These are phyloP conservation scores for Aspergillus oerlinghausenensis DNA, from an alignment of 2,329 filamentous ascomycete species.

Conservation along the genomic window DNA sequence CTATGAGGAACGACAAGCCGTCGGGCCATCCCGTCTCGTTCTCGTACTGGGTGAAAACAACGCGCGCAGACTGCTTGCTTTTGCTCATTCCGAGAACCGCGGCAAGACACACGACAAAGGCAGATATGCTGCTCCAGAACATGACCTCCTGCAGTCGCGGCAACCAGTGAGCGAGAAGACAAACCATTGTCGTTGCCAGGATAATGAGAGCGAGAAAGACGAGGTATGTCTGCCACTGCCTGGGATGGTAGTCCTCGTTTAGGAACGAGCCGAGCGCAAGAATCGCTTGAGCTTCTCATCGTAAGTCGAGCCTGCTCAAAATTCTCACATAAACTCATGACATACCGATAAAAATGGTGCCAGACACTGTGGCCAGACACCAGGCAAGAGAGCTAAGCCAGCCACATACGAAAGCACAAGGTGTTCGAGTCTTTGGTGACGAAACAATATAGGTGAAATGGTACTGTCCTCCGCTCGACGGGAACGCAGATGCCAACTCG, in stretches of 20 bases:
- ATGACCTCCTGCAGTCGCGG: constrained; percentile 13
- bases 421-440: constrained; percentile 5
- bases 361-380: constrained; percentile 16
- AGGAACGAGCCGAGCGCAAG: constrained; percentile 7
- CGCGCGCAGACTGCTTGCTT: constrained; percentile 11
- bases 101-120: constrained; percentile 24
- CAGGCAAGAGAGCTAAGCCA: constrained; percentile 23
- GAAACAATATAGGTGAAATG: constrained; percentile 28
- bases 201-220: constrained; percentile 16
- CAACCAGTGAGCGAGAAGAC: constrained; percentile 9
- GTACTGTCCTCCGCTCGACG: constrained; percentile 26
- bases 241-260: constrained; percentile 7
- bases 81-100: constrained; percentile 19
- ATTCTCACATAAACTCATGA: constrained; percentile 7
- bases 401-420: constrained; percentile 19
- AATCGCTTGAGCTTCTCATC: neutral
- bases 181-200: constrained; percentile 9
- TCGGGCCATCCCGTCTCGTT: constrained; percentile 24
- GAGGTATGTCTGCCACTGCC: constrained; percentile 20
- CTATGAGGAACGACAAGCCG: constrained; percentile 18
- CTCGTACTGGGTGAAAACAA: constrained; percentile 12
- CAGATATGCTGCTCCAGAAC: constrained; percentile 14
- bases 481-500: constrained; percentile 24
- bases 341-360: constrained; percentile 15
- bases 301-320: neutral